Evolutionary conservation across 768 basidiomycete genomes (phyloP).

Genomic region (Xerocomellus intermedius): DNA sequence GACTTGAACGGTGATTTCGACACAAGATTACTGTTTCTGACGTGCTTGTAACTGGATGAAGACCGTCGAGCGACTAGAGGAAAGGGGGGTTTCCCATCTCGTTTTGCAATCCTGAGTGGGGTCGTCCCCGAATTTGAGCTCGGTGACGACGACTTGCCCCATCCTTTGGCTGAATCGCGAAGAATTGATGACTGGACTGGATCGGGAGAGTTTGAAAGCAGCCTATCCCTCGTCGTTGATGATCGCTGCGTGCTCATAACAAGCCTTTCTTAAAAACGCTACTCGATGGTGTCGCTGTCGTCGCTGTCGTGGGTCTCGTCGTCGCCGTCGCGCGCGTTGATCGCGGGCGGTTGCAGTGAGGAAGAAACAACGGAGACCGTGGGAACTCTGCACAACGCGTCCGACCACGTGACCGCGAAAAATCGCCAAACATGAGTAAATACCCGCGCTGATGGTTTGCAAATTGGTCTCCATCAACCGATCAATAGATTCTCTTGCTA

Average conservation of each 20-base stretch:
- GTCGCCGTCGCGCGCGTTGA: constrained; percentile 12
- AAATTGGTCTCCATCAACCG: no score
- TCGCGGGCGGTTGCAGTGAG: constrained; percentile 8
- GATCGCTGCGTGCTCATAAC: constrained; percentile 29
- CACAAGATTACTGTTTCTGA: constrained; percentile 75
- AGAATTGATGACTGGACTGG: constrained; percentile 61
- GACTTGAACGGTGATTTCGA: constrained; percentile 85
- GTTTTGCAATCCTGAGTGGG: constrained; percentile 74
- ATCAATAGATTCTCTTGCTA: no score
- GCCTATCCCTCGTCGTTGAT: constrained; percentile 47
- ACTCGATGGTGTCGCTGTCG: constrained; percentile 14
- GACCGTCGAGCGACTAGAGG: constrained; percentile 64
- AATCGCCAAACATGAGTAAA: constrained; percentile 13
- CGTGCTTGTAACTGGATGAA: constrained; percentile 78
- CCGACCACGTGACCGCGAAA: constrained; percentile 30
- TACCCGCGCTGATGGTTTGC: not conserved
- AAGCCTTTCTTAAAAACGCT: constrained; percentile 1
- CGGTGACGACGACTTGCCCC: constrained; percentile 46
- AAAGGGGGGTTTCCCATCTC: constrained; percentile 47
- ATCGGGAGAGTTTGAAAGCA: constrained; percentile 62
- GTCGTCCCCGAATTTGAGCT: constrained; percentile 41
- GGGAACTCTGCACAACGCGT: constrained; percentile 29
- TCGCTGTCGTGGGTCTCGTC: constrained; percentile 21
- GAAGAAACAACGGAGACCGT: constrained; percentile 24
- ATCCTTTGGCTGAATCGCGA: constrained; percentile 64